phyloP scores from a whole-genome alignment of 1,139 yeast species.

The Saccharomyces hybrid region DNA sequence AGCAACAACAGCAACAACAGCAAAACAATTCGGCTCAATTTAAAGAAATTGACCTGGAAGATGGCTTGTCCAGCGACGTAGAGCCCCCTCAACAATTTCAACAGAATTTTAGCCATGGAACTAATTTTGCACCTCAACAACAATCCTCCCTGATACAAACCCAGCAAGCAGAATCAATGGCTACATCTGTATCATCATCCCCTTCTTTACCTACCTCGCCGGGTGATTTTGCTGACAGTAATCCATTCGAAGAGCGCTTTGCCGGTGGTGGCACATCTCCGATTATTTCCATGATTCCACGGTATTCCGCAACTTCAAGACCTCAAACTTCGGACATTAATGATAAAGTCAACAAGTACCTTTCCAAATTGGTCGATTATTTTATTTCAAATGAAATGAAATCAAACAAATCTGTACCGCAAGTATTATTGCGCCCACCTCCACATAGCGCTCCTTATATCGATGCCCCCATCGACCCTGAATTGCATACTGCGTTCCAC shows the following conservation, averaged over 20 bases:
- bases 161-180: slow-evolving; percentile 10
- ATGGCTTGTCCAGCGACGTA: slow-evolving; percentile 35
- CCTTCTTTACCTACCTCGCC: slow-evolving; percentile 34
- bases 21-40: slow-evolving; percentile 11
- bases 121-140: slow-evolving; percentile 4
- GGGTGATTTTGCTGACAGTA: slow-evolving; percentile 30
- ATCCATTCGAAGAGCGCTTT: slow-evolving; percentile 26
- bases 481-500: slow-evolving; percentile 90
- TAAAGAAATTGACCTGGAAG: slow-evolving; percentile 32
- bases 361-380: slow-evolving; percentile 40
- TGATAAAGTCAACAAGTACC: slow-evolving; percentile 36
- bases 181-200: slow-evolving; percentile 24
- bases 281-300: slow-evolving; percentile 25
- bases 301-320: slow-evolving; percentile 22
- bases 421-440: slow-evolving; percentile 57
- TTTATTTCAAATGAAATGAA: slow-evolving; percentile 62
- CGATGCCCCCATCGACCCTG: slow-evolving; percentile 67
- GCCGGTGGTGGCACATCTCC: slow-evolving; percentile 28
- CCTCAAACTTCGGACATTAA: slow-evolving; percentile 27
- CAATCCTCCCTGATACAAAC: slow-evolving; percentile 2
- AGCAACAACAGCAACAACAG: slow-evolving; percentile 3
- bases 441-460: slow-evolving; percentile 31
- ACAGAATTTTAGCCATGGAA: not conserved
- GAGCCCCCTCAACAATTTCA: slow-evolving; percentile 21
- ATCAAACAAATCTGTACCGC: slow-evolving; percentile 21